Percentiles rank a stretch among this genome's conserved stretches.
phyloP scores from a whole-genome alignment of 2,329 filamentous ascomycete genomes.

The Penicillium sp. region DNA sequence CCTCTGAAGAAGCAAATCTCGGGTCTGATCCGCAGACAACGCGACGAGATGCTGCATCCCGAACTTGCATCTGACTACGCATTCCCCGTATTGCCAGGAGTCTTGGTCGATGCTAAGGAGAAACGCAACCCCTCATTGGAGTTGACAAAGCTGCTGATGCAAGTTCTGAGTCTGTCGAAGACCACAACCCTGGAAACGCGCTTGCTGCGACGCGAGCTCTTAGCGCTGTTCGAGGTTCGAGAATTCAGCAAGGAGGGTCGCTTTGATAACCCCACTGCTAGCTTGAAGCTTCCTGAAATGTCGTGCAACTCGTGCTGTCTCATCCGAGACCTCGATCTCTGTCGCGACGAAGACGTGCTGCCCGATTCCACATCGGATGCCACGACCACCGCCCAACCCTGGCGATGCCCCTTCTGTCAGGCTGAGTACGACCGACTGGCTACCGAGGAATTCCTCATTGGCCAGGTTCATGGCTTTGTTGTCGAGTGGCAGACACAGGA shows the following conservation, averaged over 20 bases:
- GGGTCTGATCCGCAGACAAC: slow-evolving; percentile 78
- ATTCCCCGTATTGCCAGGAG: slow-evolving; percentile 73
- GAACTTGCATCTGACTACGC: slow-evolving; percentile 84
- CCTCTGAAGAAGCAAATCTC: slow-evolving; percentile 87
- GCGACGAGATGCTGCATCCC: slow-evolving; percentile 84
- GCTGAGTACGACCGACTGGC: slow-evolving; percentile 74
- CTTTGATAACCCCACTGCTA: slow-evolving; percentile 82
- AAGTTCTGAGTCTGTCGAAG: slow-evolving; percentile 87
- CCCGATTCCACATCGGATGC: slow-evolving; percentile 48
- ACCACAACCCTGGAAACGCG: slow-evolving; percentile 87
- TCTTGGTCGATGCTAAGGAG: slow-evolving; percentile 48
- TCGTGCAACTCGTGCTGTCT: slow-evolving; percentile 91
- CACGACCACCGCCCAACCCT: slow-evolving; percentile 51
- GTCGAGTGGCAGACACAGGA: slow-evolving; percentile 88
- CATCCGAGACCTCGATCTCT: slow-evolving; percentile 85
- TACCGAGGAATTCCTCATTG: slow-evolving; percentile 82
- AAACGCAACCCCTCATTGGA: slow-evolving; percentile 77
- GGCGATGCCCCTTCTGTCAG: slow-evolving; percentile 77
- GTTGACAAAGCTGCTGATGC: slow-evolving; percentile 89
- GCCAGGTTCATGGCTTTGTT: slow-evolving; percentile 71
- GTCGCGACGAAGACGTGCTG: slow-evolving; percentile 81
- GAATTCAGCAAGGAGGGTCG: slow-evolving; percentile 89
- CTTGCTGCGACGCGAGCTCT: slow-evolving; percentile 82
- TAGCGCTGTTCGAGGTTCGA: slow-evolving; percentile 87
- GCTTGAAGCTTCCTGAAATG: slow-evolving; percentile 71